Percentiles rank a stretch among this genome's conserved stretches.
phyloP scores from a whole-genome alignment of 2,329 filamentous ascomycete species.

The Exutisphaerella laricina region DNA sequence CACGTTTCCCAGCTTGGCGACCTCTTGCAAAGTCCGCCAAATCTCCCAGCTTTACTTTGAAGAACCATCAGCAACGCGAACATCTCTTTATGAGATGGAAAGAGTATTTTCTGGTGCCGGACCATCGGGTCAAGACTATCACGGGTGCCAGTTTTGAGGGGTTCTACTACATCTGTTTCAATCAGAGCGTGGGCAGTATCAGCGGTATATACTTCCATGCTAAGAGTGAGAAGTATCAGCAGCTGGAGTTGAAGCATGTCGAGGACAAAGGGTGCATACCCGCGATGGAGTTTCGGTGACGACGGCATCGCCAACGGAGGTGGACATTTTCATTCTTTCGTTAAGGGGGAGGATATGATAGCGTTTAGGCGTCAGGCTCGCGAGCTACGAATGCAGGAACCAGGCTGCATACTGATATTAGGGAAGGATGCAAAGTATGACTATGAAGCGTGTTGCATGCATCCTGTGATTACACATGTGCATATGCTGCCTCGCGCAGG shows the following conservation, averaged over 20 bases:
- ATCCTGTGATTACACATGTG: no score
- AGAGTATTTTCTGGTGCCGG: conserved; percentile 93
- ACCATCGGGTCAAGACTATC: conserved; percentile 86
- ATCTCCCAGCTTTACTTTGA: conserved; percentile 54
- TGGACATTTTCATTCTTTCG: background rate
- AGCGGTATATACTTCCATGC: conserved; percentile 97
- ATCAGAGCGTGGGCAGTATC: conserved; percentile 78
- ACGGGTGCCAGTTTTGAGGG: conserved; percentile 94
- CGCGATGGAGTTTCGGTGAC: conserved; percentile 81
- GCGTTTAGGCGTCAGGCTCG: conserved; percentile 17
- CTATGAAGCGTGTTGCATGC: no score
- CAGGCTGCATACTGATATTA: conserved; percentile 6
- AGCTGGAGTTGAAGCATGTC: conserved; percentile 84
- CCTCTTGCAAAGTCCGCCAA: conserved; percentile 63
- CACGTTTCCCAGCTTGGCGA: conserved; percentile 78
- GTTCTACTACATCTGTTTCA: conserved; percentile 99
- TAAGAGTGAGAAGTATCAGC: conserved; percentile 98
- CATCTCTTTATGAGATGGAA: conserved; percentile 99
- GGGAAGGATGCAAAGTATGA: no score
- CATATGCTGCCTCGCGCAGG: no score
- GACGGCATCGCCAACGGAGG: background rate
- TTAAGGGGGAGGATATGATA: conserved; percentile 14
- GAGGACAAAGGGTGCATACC: conserved; percentile 76
- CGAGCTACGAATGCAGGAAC: conserved; percentile 6
- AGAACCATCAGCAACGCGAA: conserved; percentile 70